phyloP scores from a whole-genome alignment of 116 monocot genomes.

The Zostera marina region DNA sequence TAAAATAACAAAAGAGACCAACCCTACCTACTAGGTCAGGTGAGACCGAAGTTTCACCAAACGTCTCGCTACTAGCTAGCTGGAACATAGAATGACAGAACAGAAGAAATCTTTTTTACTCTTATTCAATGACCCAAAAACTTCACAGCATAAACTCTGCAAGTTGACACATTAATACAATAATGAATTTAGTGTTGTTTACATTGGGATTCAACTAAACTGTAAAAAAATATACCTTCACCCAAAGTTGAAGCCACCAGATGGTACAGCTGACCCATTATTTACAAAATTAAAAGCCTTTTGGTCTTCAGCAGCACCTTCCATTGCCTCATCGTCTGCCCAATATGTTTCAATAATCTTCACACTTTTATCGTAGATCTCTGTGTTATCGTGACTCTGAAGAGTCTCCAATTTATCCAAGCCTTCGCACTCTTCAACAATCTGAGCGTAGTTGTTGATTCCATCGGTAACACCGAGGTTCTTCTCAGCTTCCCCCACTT shows the following conservation, averaged over 20 bases:
- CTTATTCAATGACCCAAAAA: background rate
- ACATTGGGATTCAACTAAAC: background rate
- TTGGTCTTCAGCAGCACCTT: conserved; percentile 18
- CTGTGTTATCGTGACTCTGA: conserved; percentile 87
- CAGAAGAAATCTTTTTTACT: too few species aligned
- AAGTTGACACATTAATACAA: background rate
- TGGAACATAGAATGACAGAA: too few species aligned
- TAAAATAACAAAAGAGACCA: too few species aligned
- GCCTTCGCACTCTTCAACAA: conserved; percentile 75
- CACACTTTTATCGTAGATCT: conserved; percentile 81
- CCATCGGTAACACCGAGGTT: conserved; percentile 32
- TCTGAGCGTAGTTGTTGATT: conserved; percentile 49
- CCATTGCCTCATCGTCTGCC: conserved; percentile 79
- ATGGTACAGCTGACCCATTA: conserved; percentile 19
- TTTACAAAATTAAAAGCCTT: conserved; percentile 26
- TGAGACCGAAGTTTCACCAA: background rate
- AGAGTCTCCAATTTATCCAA: conserved; percentile 84
- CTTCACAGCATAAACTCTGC: background rate
- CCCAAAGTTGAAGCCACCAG: conserved; percentile 70
- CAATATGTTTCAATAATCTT: conserved; percentile 88
- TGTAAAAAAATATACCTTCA: conserved; percentile 15
- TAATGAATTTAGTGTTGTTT: too few species aligned
- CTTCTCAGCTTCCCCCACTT: conserved; percentile 71
- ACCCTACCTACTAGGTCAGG: too few species aligned
- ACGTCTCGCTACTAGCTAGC: background rate